Base-by-base conservation (phyloP, 2,329 filamentous ascomycete genomes). In the Lasiodiplodia citricola region DNA sequence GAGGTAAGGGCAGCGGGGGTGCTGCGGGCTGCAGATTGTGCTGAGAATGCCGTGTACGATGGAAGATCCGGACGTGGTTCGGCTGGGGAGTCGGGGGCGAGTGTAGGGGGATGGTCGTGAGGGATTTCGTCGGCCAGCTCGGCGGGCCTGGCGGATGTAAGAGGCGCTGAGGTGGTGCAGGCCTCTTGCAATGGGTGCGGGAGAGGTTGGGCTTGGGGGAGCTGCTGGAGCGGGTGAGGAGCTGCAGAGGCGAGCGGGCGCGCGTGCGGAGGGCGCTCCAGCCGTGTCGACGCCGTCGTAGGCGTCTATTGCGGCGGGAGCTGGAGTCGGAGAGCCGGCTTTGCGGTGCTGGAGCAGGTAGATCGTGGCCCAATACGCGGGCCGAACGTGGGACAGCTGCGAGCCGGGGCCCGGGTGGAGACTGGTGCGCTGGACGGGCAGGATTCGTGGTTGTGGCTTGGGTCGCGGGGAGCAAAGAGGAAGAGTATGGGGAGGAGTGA, bases 111-210 rank as follows among this genome's bases (percentile, higher is more conserved):
- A 80, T 78, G 80, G 79, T 82, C 80, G 79, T 82, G 83, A 81
- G 87, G 83, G 79, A 77, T 84, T 84, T 88, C 87, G 88, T 91
- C 87, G 87, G 90, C 91, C 91, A 92, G 90, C 51, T 68, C 67
- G 86, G 89, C 90, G 89, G 88, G 78, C 70, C 73, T 70, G 71
- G 73, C 71, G 71, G 66, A 71, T 75, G 52, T 77, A 75, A 73
- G 66, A 74, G 74, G 78, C 77, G 76, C 70, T 54, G 47, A 21
- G 38, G 50, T 58, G 41, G 37, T 51, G 25, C 23, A 67, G 55
- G 65, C 65, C 65, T 67, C 65, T 52, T 44, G 23, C 41, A 13
- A 41, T 50, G 55, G 44, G 41, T n/a, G 28, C 23, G 55, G 55
- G 41, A 18, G 14, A 16, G 21, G 16, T n/a, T 25, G 31, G 37